A percentile compares a stretch with the other conserved stretches of the same genome.
phyloP scores from a whole-genome alignment of 768 basidiomycete species.

The Chalciporus pseudorubinellus region DNA sequence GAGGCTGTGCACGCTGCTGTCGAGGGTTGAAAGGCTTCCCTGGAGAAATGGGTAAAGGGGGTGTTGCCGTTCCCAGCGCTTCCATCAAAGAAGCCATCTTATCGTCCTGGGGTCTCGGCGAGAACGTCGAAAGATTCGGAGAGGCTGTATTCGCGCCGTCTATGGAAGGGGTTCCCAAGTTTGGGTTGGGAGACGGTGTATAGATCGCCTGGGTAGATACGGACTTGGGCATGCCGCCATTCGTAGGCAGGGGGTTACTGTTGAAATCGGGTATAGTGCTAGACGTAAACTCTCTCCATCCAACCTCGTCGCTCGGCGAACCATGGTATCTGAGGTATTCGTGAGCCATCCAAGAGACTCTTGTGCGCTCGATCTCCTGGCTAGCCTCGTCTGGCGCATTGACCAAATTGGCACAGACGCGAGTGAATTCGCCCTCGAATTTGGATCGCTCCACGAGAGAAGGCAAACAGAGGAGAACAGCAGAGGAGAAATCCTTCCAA shows the following conservation, averaged over 20 bases:
- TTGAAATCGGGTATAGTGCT: conserved; percentile 47
- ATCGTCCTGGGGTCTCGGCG: conserved; percentile 49
- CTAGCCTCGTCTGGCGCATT: conserved; percentile 47
- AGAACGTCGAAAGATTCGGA: conserved; percentile 50
- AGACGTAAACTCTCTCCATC: conserved; percentile 59
- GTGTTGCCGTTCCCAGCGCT: conserved; percentile 35
- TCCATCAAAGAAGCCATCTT: conserved; percentile 46
- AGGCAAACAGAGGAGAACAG: conserved; percentile 62
- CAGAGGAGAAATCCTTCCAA: conserved; percentile 66
- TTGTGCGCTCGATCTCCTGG: conserved; percentile 37
- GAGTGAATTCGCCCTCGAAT: conserved; percentile 69
- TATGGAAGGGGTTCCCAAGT: conserved; percentile 24
- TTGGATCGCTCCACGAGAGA: conserved; percentile 47
- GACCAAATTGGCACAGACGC: conserved; percentile 65
- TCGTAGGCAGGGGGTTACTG: conserved; percentile 20
- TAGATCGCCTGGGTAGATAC: conserved; percentile 55
- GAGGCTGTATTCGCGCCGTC: conserved; percentile 26
- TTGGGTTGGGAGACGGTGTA: conserved; percentile 45
- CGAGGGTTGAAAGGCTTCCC: conserved; percentile 24
- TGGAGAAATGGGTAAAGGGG: conserved; percentile 16
- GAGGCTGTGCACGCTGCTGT: conserved; percentile 23
- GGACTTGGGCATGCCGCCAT: conserved; percentile 40
- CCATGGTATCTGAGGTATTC: conserved; percentile 65
- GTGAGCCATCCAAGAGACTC: conserved; percentile 63
- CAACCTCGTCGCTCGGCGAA: conserved; percentile 44